Evolutionary conservation across 2,329 filamentous ascomycete genomes (phyloP).

Genomic region (Nemania abortiva): DNA sequence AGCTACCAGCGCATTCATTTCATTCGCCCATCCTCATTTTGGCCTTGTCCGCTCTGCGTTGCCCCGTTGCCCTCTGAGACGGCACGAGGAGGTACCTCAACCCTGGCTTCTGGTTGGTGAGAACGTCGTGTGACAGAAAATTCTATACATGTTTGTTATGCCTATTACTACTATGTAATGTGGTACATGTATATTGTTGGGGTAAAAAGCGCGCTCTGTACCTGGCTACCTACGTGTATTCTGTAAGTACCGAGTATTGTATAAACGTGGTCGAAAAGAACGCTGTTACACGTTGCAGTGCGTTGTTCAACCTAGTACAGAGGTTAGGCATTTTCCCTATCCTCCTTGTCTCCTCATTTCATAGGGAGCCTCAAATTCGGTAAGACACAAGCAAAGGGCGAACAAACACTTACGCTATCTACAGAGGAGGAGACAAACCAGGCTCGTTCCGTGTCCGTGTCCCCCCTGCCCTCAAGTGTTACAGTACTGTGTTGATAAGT

Average conservation of each 20-base stretch:
- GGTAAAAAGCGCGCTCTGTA: neutral
- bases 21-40: conserved; percentile 34
- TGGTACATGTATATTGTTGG: neutral
- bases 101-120: conserved; percentile 23
- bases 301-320: conserved; percentile 13
- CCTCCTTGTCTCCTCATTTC: neutral
- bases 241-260: conserved; percentile 25
- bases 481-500: neutral
- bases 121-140: conserved; percentile 14
- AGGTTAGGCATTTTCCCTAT: neutral
- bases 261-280: conserved; percentile 35
- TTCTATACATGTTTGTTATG: conserved; percentile 6
- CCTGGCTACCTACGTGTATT: neutral
- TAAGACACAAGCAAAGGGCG: neutral
- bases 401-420: neutral
- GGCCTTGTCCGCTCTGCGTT: conserved; percentile 16
- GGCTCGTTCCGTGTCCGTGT: neutral
- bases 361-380: neutral
- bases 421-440: neutral
- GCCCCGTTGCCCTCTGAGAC: conserved; percentile 35
- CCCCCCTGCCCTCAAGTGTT: neutral
- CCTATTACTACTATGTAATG: neutral
- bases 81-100: conserved; percentile 22
- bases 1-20: conserved; percentile 17
- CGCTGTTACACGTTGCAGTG: conserved; percentile 30